Evolutionary conservation across 441 rosid genomes (phyloP), one percentile per base, ranked within the genome.

Genomic region (Populus trichocarpa): DNA sequence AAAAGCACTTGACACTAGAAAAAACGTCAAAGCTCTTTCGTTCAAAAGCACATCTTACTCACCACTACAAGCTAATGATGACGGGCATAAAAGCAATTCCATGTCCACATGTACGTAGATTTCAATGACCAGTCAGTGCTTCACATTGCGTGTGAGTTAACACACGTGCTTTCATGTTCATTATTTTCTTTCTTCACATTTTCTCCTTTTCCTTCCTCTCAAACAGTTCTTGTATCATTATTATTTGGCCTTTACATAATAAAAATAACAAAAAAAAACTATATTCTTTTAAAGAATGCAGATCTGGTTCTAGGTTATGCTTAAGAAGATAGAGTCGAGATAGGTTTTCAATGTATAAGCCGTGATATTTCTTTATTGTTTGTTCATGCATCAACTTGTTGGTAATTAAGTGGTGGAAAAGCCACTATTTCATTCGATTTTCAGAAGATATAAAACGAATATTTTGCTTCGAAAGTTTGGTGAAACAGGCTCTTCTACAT

Each of bases 11-110:
- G 46, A 40, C 46, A 40, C 12, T 10, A 20, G 6, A 32, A 63
- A n/a, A 33, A 32, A 53, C 63, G 5, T 32, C 76, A 78, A 59
- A 72, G 68, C 26, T 57, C 23, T 46, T 77, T 46, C 78, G 71
- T 81, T 72, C 61, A 38, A 40, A 40, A 77, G 69, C 70, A 82
- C 8, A 33, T 33, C 36, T 33, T 85, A 73, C 81, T 75, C 20
- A 22, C 46, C 5, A 71, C 46, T 70, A 73, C 83, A 77, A 78
- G 28, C 75, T 82, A 82, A 85, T 84, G 85, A 84, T 85, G 82
- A 35, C 66, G 40, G 72, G 65, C 26, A 40, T 8, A 12, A 82
- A 86, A 87, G 90, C 80, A 46, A 78, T 75, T 64, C 69, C 78
- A 83, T 80, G 86, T 85, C 87, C 82, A 75, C 35, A 70, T 81